phyloP scores from a whole-genome alignment of 495 filamentous ascomycete genomes.

The Mycothermus thermophilus region DNA sequence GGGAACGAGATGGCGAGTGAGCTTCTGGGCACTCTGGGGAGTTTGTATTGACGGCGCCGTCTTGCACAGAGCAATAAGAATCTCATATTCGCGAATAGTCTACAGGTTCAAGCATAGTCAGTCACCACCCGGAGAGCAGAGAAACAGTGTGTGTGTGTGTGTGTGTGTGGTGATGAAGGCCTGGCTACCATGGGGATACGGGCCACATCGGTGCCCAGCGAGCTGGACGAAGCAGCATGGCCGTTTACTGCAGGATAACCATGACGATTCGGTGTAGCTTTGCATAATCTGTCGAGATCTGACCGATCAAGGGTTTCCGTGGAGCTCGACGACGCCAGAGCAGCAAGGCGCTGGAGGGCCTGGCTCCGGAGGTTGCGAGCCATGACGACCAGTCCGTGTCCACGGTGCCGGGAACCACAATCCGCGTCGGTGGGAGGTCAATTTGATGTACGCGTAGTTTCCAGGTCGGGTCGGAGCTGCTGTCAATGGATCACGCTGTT shows the following conservation, averaged over 20 bases:
- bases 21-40: slow-evolving; percentile 53
- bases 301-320: slow-evolving; percentile 39
- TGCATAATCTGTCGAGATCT: slow-evolving; percentile 51
- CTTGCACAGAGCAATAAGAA: slow-evolving; percentile 77
- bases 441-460: too few species aligned
- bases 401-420: too few species aligned
- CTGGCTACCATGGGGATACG: slow-evolving; percentile 37
- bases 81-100: slow-evolving; percentile 72
- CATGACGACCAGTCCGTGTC: slow-evolving; percentile 18
- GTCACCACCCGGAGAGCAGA: slow-evolving; percentile 1
- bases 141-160: too few species aligned
- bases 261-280: slow-evolving; percentile 36
- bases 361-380: slow-evolving; percentile 42
- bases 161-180: too few species aligned
- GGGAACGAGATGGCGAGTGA: slow-evolving; percentile 57
- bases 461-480: too few species aligned
- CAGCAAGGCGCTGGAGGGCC: slow-evolving; percentile 60
- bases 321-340: slow-evolving; percentile 41
- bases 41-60: slow-evolving; percentile 59
- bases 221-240: slow-evolving; percentile 14
- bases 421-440: too few species aligned
- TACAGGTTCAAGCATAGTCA: slow-evolving; percentile 14
- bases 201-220: slow-evolving; percentile 27
- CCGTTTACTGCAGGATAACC: too few species aligned
- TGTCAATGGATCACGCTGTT: too few species aligned